Evolutionary conservation across 768 basidiomycete genomes (phyloP).

Genomic region (Leccinellum albellum): DNA sequence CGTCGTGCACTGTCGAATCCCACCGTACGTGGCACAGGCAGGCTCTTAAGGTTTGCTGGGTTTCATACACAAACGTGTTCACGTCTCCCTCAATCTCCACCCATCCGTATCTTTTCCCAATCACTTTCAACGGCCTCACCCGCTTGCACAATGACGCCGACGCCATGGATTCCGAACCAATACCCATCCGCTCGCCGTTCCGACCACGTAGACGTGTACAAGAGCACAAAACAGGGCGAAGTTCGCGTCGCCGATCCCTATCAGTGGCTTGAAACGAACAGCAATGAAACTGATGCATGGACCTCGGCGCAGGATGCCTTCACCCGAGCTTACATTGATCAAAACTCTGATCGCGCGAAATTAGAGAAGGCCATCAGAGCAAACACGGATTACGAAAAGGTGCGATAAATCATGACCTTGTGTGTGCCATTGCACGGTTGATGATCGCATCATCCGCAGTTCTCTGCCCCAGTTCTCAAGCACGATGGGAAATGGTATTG

Average conservation of each 20-base stretch:
- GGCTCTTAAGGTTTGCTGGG: conserved; percentile 17
- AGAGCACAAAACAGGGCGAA: conserved; percentile 57
- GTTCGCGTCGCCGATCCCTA: conserved; percentile 70
- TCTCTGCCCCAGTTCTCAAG: conserved; percentile 57
- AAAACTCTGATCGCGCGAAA: conserved; percentile 54
- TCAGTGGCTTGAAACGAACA: conserved; percentile 66
- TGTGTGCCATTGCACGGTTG: background rate
- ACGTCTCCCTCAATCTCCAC: conserved; percentile 7
- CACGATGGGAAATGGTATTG: conserved; percentile 78
- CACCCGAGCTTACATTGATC: conserved; percentile 57
- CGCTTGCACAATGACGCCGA: conserved; percentile 34
- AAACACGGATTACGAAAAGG: conserved; percentile 52
- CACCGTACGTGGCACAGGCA: conserved; percentile 18
- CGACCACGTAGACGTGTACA: conserved; percentile 65
- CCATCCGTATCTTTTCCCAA: background rate
- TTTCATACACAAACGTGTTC: conserved; percentile 9
- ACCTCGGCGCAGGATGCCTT: conserved; percentile 55
- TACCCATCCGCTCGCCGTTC: conserved; percentile 68
- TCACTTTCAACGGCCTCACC: conserved; percentile 8
- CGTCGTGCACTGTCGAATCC: conserved; percentile 13
- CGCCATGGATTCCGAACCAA: conserved; percentile 49
- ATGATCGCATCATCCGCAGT: conserved; percentile 37
- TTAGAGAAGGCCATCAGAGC: conserved; percentile 57
- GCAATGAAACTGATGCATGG: conserved; percentile 64
- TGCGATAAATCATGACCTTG: conserved; percentile 12